Base-by-base conservation (phyloP, 2,329 filamentous ascomycete species). In the Alternaria sp. region DNA sequence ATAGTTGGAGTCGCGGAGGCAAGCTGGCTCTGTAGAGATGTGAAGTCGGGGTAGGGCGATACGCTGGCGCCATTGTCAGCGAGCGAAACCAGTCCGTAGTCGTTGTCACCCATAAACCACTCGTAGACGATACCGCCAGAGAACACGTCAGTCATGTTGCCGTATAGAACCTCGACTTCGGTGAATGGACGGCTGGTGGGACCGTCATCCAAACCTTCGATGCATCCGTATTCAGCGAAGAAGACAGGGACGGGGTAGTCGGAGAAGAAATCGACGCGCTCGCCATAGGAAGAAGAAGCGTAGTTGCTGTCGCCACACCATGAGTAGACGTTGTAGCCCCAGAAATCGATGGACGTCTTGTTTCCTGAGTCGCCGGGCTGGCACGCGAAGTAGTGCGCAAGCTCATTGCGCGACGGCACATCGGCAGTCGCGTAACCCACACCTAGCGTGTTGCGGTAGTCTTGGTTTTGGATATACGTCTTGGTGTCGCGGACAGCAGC, bases 281-380 rank as follows among this genome's bases (percentile, higher is more conserved):
- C 86, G 69, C 90, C 85, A 82, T 96, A 99, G 45, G 92, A 92
- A 0, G 96, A 97, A 56, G 84, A 77, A 30, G 85, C 75, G 83
- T 91, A 96, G 76, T 84, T 88, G 79, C 92, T 96, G 73, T 94
- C 81, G 70, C 95, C 96, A 80, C 96, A 99, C 96, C 96, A 99
- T 47, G 94, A 96, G 87, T 98, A 99, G 82, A 98, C 97, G 85
- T 99, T 99, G 90, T 98, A 98, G 61, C 96, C 96, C 92, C 94
- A 98, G 86, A 96, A 97, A 82, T 99, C 96, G 70, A 98, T 97
- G 63, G 90, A 81, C 74, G 83, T 83, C 8, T 84, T 83, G 57
- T 78, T 79, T 11, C 75, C 75, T 2, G 62, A 26, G 46, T 75
- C 69, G 14, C 68, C 69, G 10, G 84, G 79, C 66, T 94, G 92